Evolutionary conservation across 208 protist genomes (phyloP), one percentile per base, ranked within the genome.

Genomic region (Angomonas deanei): DNA sequence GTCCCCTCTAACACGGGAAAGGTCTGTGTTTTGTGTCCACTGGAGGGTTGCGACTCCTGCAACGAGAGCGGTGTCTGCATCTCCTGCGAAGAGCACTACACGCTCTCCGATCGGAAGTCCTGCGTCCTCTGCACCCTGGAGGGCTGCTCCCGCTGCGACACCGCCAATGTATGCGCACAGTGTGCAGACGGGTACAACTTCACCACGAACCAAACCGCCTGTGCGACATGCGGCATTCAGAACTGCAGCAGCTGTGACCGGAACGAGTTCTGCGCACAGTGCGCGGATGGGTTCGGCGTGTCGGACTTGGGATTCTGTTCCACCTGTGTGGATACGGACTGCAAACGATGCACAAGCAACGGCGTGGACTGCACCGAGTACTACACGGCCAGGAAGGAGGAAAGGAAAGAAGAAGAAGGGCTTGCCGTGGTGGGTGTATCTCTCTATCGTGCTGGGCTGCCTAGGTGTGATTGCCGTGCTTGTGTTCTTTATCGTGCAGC

Each of bases 331-430:
- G 34, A 39, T 5, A 5, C 8, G 34, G 13, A 5, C 8, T 39
- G 34, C 13, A 39, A 39, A 13, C 34, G 34, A 13, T 39, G 34
- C 34, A 39, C 8, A 5, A 13, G 5, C 8, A 39, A 39, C 34
- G 34, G 34, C 13, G 34, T 39, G 8, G 8, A 39, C 8, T 39
- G 34, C 34, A 13, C 5, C 13, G 34, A 39, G 13, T 39, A 39
- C 34, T 39, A 17, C 13, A 17, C 5, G 5, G 49, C 36, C 38
- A n/a, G n/a, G 19, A 19, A 17, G 3, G 10, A 32, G 13, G 30
- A 21, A 21, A 52, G 19, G 19, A 21, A 52, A 52, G 19, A 61
- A 42, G 52, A 26, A 67, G 60, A 24, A 39, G 8, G 34, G 34
- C 5, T 13, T 39, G 34, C 8, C 34, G 8, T 39, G 34, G 34